These are phyloP conservation scores for Neurospora hispaniola DNA, from an alignment of 495 filamentous ascomycete species.

Conservation along the genomic window DNA sequence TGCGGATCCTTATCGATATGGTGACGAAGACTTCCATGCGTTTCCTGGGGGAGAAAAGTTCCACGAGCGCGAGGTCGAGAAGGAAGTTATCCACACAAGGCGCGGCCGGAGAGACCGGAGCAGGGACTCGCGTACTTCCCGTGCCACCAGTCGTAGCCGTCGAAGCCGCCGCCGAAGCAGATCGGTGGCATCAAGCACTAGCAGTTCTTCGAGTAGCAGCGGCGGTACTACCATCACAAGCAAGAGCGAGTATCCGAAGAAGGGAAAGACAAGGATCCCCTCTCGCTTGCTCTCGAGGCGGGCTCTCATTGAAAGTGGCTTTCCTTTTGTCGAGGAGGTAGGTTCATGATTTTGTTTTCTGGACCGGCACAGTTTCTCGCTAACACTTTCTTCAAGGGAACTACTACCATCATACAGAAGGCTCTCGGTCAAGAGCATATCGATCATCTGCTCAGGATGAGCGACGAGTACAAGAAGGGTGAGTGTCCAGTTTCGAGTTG, in stretches of 20 bases:
- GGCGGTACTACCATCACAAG: slow-evolving; percentile 32
- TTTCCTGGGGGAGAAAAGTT: slow-evolving; percentile 21
- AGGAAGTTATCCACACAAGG: slow-evolving; percentile 33
- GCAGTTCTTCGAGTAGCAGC: slow-evolving; percentile 31
- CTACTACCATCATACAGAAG: slow-evolving; percentile 64
- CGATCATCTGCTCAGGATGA: slow-evolving; percentile 73
- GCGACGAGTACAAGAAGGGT: slow-evolving; percentile 57
- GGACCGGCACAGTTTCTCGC: slow-evolving; percentile 5
- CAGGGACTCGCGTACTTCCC: slow-evolving; percentile 19
- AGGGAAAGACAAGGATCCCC: slow-evolving; percentile 81
- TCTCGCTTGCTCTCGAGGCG: slow-evolving; percentile 60
- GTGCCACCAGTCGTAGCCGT: slow-evolving; percentile 17
- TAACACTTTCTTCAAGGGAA: slow-evolving; percentile 45
- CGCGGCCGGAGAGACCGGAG: slow-evolving; percentile 22
- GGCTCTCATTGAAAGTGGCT: slow-evolving; percentile 73
- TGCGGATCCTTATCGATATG: slow-evolving; percentile 54
- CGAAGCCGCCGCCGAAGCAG: slow-evolving; percentile 25
- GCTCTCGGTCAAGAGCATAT: slow-evolving; percentile 84
- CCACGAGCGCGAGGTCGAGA: slow-evolving; percentile 40
- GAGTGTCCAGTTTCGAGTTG: slow-evolving; percentile 1
- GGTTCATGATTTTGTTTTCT: slow-evolving; percentile 1
- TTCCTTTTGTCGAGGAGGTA: slow-evolving; percentile 82
- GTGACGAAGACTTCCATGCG: slow-evolving; percentile 56
- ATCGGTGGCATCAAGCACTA: slow-evolving; percentile 32
- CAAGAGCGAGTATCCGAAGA: slow-evolving; percentile 59